phyloP scores from a whole-genome alignment of 140 eudicot genomes.

The Ambrosia hybrid region DNA sequence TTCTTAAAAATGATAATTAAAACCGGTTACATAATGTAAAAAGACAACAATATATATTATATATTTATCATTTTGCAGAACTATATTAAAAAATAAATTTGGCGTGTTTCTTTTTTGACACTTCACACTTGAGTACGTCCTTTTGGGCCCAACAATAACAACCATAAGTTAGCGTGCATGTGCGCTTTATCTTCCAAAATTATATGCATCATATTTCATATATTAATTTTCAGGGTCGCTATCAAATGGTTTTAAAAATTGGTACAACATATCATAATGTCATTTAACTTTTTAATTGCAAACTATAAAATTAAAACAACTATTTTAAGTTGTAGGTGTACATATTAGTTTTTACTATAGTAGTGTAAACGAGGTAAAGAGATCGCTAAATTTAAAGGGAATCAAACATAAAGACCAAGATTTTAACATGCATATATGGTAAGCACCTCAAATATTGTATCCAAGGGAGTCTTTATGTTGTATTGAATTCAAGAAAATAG shows the following conservation, averaged over 20 bases:
- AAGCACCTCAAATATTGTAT: no score
- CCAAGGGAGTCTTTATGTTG: no score
- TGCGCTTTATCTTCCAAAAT: background rate
- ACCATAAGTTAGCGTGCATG: constrained; percentile 4
- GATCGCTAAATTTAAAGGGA: no score
- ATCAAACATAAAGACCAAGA: no score
- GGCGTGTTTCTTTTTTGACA: background rate
- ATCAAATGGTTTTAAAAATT: background rate
- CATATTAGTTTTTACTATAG: no score
- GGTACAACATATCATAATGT: background rate
- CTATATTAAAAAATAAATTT: background rate
- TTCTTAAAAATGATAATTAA: no score
- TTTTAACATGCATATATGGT: no score
- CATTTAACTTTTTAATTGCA: background rate
- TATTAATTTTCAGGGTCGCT: background rate
- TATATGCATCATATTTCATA: background rate
- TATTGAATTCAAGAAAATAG: no score
- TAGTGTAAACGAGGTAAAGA: background rate
- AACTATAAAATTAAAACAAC: background rate
- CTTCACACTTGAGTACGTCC: background rate
- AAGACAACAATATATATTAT: no score
- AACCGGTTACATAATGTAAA: no score
- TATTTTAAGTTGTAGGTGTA: background rate
- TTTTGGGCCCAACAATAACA: background rate
- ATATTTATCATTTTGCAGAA: no score